phyloP scores from a whole-genome alignment of 306 rosid genomes.

The Vigna mungo region DNA sequence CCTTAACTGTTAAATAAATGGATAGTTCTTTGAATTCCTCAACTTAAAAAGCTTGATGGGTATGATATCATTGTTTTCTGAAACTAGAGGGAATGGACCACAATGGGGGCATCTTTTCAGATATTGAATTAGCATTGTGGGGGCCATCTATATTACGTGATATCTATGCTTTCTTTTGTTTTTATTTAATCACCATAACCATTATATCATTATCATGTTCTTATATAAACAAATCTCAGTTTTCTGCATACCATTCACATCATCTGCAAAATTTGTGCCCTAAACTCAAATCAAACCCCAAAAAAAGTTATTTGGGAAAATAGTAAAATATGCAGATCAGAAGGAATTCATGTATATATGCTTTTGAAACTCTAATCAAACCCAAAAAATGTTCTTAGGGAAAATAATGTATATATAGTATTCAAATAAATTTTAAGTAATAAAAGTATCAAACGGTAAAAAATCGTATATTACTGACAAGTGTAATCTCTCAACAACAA shows the following conservation, averaged over 20 bases:
- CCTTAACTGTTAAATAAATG: conserved; percentile 57
- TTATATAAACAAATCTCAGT: not conserved
- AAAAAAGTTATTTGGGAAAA: not conserved
- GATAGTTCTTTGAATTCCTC: conserved; percentile 62
- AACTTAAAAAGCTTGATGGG: conserved; percentile 63
- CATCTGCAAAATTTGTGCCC: not conserved
- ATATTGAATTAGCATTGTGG: conserved; percentile 62
- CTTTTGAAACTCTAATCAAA: no score
- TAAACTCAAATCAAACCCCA: not conserved
- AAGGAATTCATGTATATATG: not conserved
- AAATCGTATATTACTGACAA: no score
- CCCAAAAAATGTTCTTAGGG: no score
- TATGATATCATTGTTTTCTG: conserved; percentile 70
- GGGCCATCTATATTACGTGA: conserved; percentile 47
- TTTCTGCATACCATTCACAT: not conserved
- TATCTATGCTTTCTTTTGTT: conserved; percentile 39
- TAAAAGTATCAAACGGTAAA: no score
- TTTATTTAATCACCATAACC: not conserved
- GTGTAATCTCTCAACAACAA: no score
- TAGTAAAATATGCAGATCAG: not conserved
- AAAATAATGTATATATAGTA: no score
- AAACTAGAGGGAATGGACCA: conserved; percentile 68
- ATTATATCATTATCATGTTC: not conserved
- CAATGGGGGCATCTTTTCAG: conserved; percentile 65
- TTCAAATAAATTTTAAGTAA: no score